Evolutionary conservation across 257 asterid genomes (phyloP).

Genomic region (Orobanche coerulescens): DNA sequence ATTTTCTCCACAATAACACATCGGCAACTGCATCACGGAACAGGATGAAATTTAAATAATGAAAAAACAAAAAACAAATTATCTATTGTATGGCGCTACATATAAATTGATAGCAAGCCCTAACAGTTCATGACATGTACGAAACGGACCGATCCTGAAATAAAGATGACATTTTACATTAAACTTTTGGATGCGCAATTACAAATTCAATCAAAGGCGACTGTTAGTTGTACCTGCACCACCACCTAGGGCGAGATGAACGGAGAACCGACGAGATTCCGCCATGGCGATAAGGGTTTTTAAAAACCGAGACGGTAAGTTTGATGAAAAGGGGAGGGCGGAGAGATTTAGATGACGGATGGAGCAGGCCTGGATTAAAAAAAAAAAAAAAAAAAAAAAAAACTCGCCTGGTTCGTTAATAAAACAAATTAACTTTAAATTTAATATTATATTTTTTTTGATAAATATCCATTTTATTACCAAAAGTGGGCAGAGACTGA

Average conservation of each 20-base stretch:
- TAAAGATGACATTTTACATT: background rate
- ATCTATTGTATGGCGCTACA: background rate
- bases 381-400: no score
- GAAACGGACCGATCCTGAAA: constrained; percentile 13
- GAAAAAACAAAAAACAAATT: background rate
- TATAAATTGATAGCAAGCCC: background rate
- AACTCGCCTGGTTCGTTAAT: no score
- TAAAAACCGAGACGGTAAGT: constrained; percentile 10
- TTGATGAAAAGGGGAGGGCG: background rate
- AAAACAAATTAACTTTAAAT: no score
- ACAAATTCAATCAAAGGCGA: constrained; percentile 16
- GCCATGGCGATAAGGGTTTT: constrained; percentile 55
- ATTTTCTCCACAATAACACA: constrained; percentile 67
- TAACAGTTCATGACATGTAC: background rate
- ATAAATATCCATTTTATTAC: no score
- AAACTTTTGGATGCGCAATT: constrained; percentile 13
- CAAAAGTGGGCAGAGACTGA: no score
- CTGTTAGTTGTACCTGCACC: constrained; percentile 45
- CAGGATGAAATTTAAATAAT: background rate
- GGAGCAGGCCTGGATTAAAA: no score
- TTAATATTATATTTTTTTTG: no score
- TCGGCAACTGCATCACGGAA: constrained; percentile 65
- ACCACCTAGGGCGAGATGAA: constrained; percentile 59
- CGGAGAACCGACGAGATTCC: constrained; percentile 39
- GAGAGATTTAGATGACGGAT: constrained; percentile 23